Base-by-base conservation (phyloP, 1,284 basidiomycete species). In the Marasmius oreades region DNA sequence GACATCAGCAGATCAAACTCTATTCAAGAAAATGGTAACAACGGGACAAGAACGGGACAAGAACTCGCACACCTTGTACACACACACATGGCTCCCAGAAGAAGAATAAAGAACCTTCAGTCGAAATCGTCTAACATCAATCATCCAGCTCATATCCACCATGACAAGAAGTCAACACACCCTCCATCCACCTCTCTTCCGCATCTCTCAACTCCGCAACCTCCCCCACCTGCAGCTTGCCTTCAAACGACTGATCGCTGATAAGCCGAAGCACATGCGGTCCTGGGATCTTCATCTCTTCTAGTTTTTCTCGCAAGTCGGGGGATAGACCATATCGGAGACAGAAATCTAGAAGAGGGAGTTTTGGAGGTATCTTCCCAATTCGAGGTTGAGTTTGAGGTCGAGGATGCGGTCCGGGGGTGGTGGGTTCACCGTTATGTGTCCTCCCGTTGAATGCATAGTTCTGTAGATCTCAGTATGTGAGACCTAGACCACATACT, bases 121-220 rank as follows among this genome's bases (percentile, higher is more conserved):
- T 10, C 28, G 28, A 31, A 31, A 31, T 31, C 28, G n/a, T n/a
- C n/a, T n/a, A n/a, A n/a, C n/a, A n/a, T n/a, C 28, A 31, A 31
- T n/a, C 26, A 11, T 8, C 20, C n/a, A 8, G 43, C n/a, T 4
- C 14, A 24, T 18, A 10, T 44, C 7, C 20, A 11, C n/a, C 14
- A 8, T 11, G 1, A 45, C n/a, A 16, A 6, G n/a, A 18, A 26
- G 28, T 12, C 26, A 50, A 12, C 26, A 8, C 14, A 28, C n/a
- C 47, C 45, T 47, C 45, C 47, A 6, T 33, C 47, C 47, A 50
- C 28, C 24, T 31, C 47, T 50, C 47, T 33, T 50, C 47, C 8
- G 47, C 47, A 33, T 50, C 24, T n/a, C 47, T 50, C 47, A 50
- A 33, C n/a, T 31, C 28, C 5, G 47, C 47, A 7, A 50, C 12